Percentiles rank a stretch among this genome's conserved stretches.
These are phyloP conservation scores for Sphaerulina musiva DNA, from an alignment of 2,329 filamentous ascomycete genomes.

Conservation along the genomic window DNA sequence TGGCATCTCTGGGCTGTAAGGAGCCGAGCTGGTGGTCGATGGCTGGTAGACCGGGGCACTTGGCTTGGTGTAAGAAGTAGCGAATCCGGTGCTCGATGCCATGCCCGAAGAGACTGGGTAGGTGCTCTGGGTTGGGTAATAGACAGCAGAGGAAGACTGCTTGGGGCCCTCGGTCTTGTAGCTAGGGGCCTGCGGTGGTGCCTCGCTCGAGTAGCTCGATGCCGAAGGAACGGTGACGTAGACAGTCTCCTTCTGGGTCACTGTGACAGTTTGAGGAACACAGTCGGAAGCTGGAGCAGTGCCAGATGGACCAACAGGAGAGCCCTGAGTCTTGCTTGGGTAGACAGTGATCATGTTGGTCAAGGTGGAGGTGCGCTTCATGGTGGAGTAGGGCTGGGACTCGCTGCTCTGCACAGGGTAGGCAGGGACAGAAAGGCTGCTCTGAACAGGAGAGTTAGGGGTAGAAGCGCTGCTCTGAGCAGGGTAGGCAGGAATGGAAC, in stretches of 20 bases:
- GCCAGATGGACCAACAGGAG: constrained; percentile 9
- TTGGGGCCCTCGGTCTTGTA: constrained; percentile 19
- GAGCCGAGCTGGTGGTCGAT: constrained; percentile 1
- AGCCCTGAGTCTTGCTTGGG: constrained; percentile 19
- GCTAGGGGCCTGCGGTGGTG: not conserved
- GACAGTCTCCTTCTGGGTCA: constrained; percentile 32
- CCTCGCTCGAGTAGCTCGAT: constrained; percentile 12
- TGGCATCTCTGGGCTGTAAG: not conserved
- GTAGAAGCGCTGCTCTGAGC: not conserved
- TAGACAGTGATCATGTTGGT: constrained; percentile 34
- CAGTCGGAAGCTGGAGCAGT: constrained; percentile 21
- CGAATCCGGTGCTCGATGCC: constrained; percentile 14
- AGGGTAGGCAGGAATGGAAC: constrained; percentile 3
- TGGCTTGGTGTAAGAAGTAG: constrained; percentile 16
- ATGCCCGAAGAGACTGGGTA: constrained; percentile 6
- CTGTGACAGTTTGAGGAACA: constrained; percentile 30
- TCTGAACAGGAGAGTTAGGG: constrained; percentile 5
- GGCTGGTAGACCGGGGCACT: not conserved
- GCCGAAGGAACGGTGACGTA: constrained; percentile 24
- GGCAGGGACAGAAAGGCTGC: not conserved
- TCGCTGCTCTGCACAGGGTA: constrained; percentile 1
- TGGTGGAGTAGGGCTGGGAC: constrained; percentile 23
- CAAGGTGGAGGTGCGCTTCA: constrained; percentile 31
- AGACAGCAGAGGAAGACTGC: constrained; percentile 14
- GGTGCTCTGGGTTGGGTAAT: constrained; percentile 15